Base-by-base conservation (phyloP, 441 rosid species). In the Jatropha multifida region DNA sequence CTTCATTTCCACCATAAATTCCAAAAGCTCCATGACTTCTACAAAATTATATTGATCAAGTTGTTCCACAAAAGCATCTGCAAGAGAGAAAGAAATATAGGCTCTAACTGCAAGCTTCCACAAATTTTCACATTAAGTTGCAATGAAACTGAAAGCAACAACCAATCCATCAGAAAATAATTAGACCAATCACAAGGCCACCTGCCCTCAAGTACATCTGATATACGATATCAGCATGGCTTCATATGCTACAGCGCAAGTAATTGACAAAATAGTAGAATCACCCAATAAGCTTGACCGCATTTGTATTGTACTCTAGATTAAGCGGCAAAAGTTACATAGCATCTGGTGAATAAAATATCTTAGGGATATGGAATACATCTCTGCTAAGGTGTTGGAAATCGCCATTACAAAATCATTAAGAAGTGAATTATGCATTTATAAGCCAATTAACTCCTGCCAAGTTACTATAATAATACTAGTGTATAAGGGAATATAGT, bases 51-150 rank as follows among this genome's bases (percentile, higher is more conserved):
- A 70, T n/a, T 9, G 77, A 41, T 27, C 48, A 44, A 61, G 48
- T 73, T 38, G 65, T 56, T 60, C 60, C 77, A 65, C 51, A 64
- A 23, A 58, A 75, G 73, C 61, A 74, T 76, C 83, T 81, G 80
- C 83, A 74, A 69, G 54, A 63, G n/a, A 40, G 55, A 62, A 20
- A 17, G 14, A 44, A 72, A 74, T 65, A 73, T 27, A 71, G 60
- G 49, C 23, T 65, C 67, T 55, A 54, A 78, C 74, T 12, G 7
- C 74, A 65, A 65, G 55, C 52, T 65, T 65, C 41, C 7, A 9
- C 38, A 65, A 54, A 69, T 38, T 37, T n/a, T 14, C 56, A 10
- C 41, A 66, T 27, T 52, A 26, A 26, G 7, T 56, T 20, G 26
- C 56, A 23, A 27, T 1, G 55, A 42, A 49, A 26, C 13, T 20